A percentile compares a stretch with the other conserved stretches of the same genome.
Evolutionary conservation across 805 yeast species (phyloP).

Genomic region (Candida coleopterorum): DNA sequence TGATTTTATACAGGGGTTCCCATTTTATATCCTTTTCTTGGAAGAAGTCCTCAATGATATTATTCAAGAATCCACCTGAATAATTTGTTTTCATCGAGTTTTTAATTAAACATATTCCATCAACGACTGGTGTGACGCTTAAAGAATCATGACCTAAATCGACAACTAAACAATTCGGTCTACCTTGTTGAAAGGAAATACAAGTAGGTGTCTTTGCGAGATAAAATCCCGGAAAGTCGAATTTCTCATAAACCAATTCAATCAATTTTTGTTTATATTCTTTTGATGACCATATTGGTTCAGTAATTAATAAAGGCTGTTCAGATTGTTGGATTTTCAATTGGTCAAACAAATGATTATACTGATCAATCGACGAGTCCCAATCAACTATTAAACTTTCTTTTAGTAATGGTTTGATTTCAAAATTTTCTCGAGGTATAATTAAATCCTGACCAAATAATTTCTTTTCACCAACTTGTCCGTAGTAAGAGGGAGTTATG

Average conservation of each 20-base stretch:
- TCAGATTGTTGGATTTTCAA: slow-evolving; percentile 53
- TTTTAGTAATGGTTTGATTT: slow-evolving; percentile 52
- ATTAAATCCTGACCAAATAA: slow-evolving; percentile 41
- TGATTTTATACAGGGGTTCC: slow-evolving; percentile 43
- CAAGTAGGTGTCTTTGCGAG: slow-evolving; percentile 82
- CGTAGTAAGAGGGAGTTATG: slow-evolving; percentile 66
- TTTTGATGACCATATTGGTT: slow-evolving; percentile 78
- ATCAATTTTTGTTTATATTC: slow-evolving; percentile 64
- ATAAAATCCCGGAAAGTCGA: slow-evolving; percentile 76
- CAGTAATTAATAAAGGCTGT: slow-evolving; percentile 78
- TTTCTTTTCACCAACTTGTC: slow-evolving; percentile 11
- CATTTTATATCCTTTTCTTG: slow-evolving; percentile 24
- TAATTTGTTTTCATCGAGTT: slow-evolving; percentile 67
- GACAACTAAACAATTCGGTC: slow-evolving; percentile 81
- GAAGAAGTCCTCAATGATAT: slow-evolving; percentile 45
- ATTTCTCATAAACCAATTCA: slow-evolving; percentile 65
- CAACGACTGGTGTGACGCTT: slow-evolving; percentile 78
- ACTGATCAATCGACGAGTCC: slow-evolving; percentile 80
- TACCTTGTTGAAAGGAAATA: slow-evolving; percentile 81
- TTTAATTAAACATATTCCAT: slow-evolving; percentile 70
- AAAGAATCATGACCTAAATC: slow-evolving; percentile 78
- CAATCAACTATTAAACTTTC: slow-evolving; percentile 72
- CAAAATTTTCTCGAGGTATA: slow-evolving; percentile 47
- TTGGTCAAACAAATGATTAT: slow-evolving; percentile 50
- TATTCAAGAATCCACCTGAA: slow-evolving; percentile 65